Percentiles rank a stretch among this genome's conserved stretches.
Evolutionary conservation across 2,329 filamentous ascomycete species (phyloP).

Genomic region (Passalora sequoiae): DNA sequence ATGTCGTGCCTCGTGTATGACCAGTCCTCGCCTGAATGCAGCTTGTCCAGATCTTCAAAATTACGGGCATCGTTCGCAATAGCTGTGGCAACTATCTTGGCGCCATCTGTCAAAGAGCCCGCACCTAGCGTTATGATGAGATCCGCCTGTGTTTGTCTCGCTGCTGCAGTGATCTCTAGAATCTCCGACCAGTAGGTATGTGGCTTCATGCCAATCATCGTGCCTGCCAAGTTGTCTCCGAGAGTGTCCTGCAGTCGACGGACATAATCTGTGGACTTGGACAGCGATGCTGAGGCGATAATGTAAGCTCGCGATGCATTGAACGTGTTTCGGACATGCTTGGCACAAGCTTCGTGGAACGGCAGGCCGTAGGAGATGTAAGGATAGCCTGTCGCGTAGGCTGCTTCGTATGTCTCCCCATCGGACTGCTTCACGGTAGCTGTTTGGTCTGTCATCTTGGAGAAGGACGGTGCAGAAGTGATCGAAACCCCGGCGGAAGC

Average conservation of each 20-base stretch:
- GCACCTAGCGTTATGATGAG: constrained; percentile 52
- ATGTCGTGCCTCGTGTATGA: constrained; percentile 5
- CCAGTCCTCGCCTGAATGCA: constrained; percentile 15
- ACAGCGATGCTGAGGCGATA: constrained; percentile 48
- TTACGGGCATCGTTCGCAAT: constrained; percentile 14
- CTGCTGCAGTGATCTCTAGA: constrained; percentile 44
- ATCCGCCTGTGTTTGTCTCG: constrained; percentile 39
- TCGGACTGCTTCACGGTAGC: too few species aligned
- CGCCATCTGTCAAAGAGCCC: constrained; percentile 52
- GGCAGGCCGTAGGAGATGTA: constrained; percentile 46
- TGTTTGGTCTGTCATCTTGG: too few species aligned
- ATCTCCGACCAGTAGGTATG: constrained; percentile 53
- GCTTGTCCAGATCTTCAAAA: constrained; percentile 5
- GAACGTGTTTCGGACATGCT: constrained; percentile 45
- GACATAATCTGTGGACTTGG: constrained; percentile 44
- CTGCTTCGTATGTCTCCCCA: constrained; percentile 9
- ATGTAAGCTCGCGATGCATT: constrained; percentile 46
- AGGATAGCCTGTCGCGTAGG: constrained; percentile 27
- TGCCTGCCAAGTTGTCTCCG: constrained; percentile 41
- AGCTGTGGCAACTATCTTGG: constrained; percentile 47
- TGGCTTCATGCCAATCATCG: constrained; percentile 48
- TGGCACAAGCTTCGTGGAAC: constrained; percentile 42
- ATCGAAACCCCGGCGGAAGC: too few species aligned
- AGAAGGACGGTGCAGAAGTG: too few species aligned
- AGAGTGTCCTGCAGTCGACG: constrained; percentile 40